Conservation (phyloP, 2,329 filamentous ascomycete genomes). For the Myotisia sp. region DNA sequence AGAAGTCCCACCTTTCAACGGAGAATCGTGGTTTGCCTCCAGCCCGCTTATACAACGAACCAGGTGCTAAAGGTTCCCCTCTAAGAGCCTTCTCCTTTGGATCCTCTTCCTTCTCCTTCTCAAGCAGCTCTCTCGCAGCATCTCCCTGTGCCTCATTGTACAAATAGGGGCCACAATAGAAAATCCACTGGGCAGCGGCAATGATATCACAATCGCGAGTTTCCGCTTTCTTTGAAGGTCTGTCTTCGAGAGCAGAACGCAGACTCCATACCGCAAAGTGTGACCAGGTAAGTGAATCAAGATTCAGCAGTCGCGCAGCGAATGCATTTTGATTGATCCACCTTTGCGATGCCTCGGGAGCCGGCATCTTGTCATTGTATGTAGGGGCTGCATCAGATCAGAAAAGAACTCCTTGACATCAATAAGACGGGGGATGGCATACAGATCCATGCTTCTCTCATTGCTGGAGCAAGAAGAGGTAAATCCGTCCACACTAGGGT, state of each 20-base stretch:
- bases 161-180: background rate
- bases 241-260: slow-evolving; percentile 1
- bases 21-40: background rate
- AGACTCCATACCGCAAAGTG: slow-evolving; percentile 4
- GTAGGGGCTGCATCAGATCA: background rate
- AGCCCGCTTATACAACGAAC: background rate
- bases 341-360: background rate
- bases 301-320: slow-evolving; percentile 2
- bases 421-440: background rate
- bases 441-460: slow-evolving; percentile 4
- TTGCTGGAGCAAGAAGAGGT: slow-evolving; percentile 1
- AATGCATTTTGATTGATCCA: slow-evolving; percentile 4
- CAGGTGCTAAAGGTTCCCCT: background rate
- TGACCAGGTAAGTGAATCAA: background rate
- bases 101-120: background rate
- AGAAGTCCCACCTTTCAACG: slow-evolving; percentile 3
- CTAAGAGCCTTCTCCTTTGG: too few relatives aligned
- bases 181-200: slow-evolving; percentile 3
- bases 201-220: background rate
- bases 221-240: background rate
- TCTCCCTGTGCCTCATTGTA: background rate
- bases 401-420: background rate
- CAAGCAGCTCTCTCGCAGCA: slow-evolving; percentile 1
- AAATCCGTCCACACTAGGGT: slow-evolving; percentile 1
- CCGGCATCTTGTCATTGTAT: background rate